A percentile compares a stretch with the other conserved stretches of the same genome.
Evolutionary conservation across 495 filamentous ascomycete species (phyloP).

Genomic region (Tuber melanosporum): DNA sequence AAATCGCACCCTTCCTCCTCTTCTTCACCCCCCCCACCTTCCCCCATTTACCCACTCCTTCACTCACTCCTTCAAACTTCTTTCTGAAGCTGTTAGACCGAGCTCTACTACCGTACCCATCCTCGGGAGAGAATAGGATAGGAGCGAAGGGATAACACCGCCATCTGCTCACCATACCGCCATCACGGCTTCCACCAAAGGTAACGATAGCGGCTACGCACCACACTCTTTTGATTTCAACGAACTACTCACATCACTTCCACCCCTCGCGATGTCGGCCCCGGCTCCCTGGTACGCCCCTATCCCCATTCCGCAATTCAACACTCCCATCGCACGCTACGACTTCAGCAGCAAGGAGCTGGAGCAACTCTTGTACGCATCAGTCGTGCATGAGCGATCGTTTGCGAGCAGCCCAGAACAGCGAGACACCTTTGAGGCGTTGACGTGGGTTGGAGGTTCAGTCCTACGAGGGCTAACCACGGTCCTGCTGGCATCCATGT

Average conservation of each 20-base stretch:
- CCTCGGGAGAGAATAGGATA: not conserved
- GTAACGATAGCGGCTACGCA: not conserved
- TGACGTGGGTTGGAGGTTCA: conserved; percentile 27
- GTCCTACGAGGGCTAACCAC: conserved; percentile 27
- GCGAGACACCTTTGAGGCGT: conserved; percentile 12
- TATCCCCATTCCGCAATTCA: conserved; percentile 21
- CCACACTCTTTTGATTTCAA: not conserved
- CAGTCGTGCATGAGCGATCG: conserved; percentile 17
- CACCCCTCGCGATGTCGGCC: conserved; percentile 6
- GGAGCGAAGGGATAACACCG: not conserved
- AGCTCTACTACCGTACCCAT: not conserved
- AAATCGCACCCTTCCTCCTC: not conserved
- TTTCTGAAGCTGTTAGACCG: not conserved
- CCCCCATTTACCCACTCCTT: not conserved
- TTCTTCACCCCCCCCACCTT: not conserved
- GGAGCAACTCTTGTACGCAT: conserved; percentile 29
- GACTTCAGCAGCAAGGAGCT: conserved; percentile 29
- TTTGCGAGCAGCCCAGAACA: conserved; percentile 8
- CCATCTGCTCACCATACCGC: not conserved
- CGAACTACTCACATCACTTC: not conserved
- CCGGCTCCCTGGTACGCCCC: conserved; percentile 20
- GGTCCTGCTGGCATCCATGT: conserved; percentile 21
- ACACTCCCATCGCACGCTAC: conserved; percentile 7
- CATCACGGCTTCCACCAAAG: not conserved
- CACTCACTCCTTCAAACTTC: not conserved